Conservation (phyloP, 2,329 filamentous ascomycete genomes). For the Cordyceps javanica region DNA sequence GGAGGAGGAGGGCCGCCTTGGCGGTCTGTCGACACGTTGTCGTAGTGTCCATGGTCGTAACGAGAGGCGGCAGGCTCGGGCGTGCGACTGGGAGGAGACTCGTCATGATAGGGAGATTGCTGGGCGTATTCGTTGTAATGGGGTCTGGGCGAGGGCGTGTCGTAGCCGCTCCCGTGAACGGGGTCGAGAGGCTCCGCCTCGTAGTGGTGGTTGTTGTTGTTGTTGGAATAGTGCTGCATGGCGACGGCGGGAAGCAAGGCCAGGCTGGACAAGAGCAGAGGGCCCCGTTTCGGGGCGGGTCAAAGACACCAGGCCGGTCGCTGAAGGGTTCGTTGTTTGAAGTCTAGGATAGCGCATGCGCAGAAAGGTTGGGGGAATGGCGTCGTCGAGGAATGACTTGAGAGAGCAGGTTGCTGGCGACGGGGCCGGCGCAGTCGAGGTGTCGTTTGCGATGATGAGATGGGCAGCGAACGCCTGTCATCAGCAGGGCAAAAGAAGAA, state of each 20-base stretch:
- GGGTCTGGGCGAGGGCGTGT: slow-evolving; percentile 4
- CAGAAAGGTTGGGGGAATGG: neutral
- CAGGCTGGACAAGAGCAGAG: neutral
- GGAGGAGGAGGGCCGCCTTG: slow-evolving; percentile 13
- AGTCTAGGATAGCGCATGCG: neutral
- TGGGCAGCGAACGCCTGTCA: neutral
- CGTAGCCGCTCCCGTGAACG: slow-evolving; percentile 12
- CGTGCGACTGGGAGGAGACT: slow-evolving; percentile 12
- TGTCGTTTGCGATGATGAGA: neutral
- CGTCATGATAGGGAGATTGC: slow-evolving; percentile 23
- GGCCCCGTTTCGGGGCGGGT: neutral
- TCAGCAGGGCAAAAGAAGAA: neutral
- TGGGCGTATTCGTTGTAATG: slow-evolving; percentile 4
- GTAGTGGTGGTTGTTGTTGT: slow-evolving; percentile 23
- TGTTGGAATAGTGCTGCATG: slow-evolving; percentile 27
- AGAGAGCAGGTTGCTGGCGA: neutral
- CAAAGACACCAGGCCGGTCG: neutral
- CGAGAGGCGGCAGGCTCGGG: slow-evolving; percentile 3
- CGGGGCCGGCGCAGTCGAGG: neutral
- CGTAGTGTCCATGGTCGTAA: slow-evolving; percentile 8
- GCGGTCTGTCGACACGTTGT: neutral
- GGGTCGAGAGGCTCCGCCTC: slow-evolving; percentile 31
- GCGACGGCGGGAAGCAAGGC: neutral
- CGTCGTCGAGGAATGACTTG: neutral
- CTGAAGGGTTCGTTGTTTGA: neutral